phyloP scores from a whole-genome alignment of 345 rosid species.

The Eutrema japonicum region DNA sequence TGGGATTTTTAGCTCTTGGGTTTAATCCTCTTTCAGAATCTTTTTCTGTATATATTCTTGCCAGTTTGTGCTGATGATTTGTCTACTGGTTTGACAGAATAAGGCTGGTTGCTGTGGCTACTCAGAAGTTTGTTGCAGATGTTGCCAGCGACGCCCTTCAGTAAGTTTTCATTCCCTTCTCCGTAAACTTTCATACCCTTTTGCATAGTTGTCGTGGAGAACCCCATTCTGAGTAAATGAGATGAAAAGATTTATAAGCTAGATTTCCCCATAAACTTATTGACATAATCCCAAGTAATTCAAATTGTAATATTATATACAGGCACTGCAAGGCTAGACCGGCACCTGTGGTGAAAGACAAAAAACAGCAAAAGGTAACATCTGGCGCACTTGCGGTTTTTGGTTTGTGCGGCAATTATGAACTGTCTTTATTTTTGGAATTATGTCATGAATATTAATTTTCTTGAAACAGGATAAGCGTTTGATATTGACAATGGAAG shows the following conservation, averaged over 20 bases:
- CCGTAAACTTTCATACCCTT: neutral
- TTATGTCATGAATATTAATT: neutral
- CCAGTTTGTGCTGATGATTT: constrained; percentile 3
- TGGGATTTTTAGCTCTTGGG: neutral
- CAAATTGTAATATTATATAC: constrained; percentile 28
- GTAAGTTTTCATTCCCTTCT: constrained; percentile 49
- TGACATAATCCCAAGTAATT: constrained; percentile 4
- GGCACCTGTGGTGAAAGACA: constrained; percentile 83
- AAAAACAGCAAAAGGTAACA: constrained; percentile 92
- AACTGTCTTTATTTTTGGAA: constrained; percentile 2
- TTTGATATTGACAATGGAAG: constrained; percentile 86
- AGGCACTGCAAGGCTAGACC: constrained; percentile 98
- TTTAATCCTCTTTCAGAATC: neutral
- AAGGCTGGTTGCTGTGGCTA: constrained; percentile 93
- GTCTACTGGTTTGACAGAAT: constrained; percentile 54
- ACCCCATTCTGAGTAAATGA: neutral
- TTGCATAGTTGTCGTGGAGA: neutral
- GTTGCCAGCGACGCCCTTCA: constrained; percentile 90
- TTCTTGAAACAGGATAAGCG: constrained; percentile 76
- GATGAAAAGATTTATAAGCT: neutral
- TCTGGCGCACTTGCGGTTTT: neutral
- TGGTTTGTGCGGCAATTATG: neutral
- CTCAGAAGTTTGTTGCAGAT: constrained; percentile 94
- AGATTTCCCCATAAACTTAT: neutral
- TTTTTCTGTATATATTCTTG: neutral